Evolutionary conservation across 306 rosid species (phyloP).

Genomic region (Pterocarpus santalinus): DNA sequence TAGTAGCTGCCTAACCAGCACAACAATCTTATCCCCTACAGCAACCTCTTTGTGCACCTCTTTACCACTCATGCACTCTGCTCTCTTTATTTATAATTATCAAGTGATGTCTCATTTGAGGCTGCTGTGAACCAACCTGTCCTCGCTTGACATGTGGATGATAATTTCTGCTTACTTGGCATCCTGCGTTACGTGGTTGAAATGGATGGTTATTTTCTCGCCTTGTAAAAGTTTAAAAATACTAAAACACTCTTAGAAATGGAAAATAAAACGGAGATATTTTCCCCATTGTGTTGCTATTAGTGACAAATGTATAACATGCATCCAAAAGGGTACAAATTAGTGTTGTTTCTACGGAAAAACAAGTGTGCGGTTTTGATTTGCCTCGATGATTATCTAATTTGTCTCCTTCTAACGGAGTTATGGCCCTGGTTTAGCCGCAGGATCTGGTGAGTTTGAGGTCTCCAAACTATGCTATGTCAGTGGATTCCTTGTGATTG

Average conservation of each 20-base stretch:
- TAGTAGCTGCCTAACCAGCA: neutral
- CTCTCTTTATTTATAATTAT: slow-evolving; percentile 63
- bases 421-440: slow-evolving; percentile 63
- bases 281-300: slow-evolving; percentile 10
- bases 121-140: slow-evolving; percentile 65
- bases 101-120: slow-evolving; percentile 77
- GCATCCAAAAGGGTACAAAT: slow-evolving; percentile 34
- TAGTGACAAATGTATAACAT: slow-evolving; percentile 54
- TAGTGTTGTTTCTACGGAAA: slow-evolving; percentile 42
- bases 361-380: slow-evolving; percentile 60
- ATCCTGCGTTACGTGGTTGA: too few species aligned
- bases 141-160: slow-evolving; percentile 65
- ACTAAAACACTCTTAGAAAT: neutral
- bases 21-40: slow-evolving; percentile 75
- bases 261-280: slow-evolving; percentile 32
- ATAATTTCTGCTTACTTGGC: slow-evolving; percentile 68
- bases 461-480: slow-evolving; percentile 45
- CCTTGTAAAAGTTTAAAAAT: too few species aligned
- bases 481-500: slow-evolving; percentile 25
- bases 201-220: too few species aligned
- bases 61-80: slow-evolving; percentile 67
- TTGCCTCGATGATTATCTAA: slow-evolving; percentile 35
- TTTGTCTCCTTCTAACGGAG: slow-evolving; percentile 50
- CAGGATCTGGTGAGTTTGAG: slow-evolving; percentile 51
- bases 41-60: slow-evolving; percentile 55